Evolutionary conservation across 352 stramenopile genomes (phyloP), one percentile per base, ranked within the genome.

Genomic region (Phytophthora idaei): DNA sequence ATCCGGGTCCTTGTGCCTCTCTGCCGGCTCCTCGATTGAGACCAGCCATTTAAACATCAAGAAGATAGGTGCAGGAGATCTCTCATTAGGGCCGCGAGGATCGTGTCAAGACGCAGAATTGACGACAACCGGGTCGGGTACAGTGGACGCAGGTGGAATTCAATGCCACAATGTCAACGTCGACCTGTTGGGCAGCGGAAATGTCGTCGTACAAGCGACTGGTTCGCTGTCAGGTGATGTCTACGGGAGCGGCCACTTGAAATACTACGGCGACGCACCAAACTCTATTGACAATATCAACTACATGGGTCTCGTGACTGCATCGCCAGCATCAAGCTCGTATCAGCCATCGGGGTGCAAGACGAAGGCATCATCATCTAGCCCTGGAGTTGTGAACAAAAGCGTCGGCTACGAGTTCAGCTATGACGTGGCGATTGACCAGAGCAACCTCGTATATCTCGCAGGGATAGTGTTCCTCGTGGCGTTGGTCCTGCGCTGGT

Each of bases 151-250:
- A 4, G 67, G 67, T 47, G 62, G 53, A 5, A 55, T 78, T 4
- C 49, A 55, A 28, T 78, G 71, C 15, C 21, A 57, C 1, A 55
- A 54, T 21, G 63, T 66, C 7, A 41, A 71, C 5, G 63, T 76
- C 3, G 55, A 63, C 5, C 31, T 76, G 39, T 41, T 62, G 10
- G 62, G 71, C n/a, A 74, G 58, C 27, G 59, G 63, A 8, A 50
- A 61, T 17, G 55, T 73, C 14, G 37, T 76, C 27, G 68, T 79
- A 2, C 71, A 79, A 49, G 67, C 67, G 0, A 74, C 55, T 21
- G 31, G 55, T 8, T 60, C 51, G 11, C 59, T 79, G 14, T 61
- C 55, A 1, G 67, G 71, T 3, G 56, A 70, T 42, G 48, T 70
- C 41, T 74, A 74, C n/a, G 66, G 66, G 2, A 65, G 48, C 9